Conservation (phyloP, 306 rosid genomes). For the Lagenaria siceraria region DNA sequence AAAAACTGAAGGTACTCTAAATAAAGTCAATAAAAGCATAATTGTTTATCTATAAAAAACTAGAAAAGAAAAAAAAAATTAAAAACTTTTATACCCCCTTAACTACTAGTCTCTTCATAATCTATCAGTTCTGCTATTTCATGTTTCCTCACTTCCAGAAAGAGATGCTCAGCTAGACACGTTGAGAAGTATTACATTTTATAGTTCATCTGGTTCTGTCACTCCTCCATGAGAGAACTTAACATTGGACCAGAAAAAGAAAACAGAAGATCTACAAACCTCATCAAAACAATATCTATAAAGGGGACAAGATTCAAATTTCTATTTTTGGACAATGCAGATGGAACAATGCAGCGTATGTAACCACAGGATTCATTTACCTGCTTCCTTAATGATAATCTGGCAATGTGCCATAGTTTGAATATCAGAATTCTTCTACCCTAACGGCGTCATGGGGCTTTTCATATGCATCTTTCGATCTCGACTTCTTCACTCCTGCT, state of each 20-base stretch:
- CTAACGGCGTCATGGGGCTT: constrained; percentile 43
- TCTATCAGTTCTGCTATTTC: neutral
- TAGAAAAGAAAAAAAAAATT: no score
- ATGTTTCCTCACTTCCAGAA: neutral
- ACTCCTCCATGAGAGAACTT: neutral
- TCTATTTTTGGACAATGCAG: neutral
- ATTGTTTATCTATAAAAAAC: neutral
- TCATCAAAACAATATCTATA: neutral
- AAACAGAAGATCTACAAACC: neutral
- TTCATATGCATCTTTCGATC: constrained; percentile 68
- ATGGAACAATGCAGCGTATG: neutral
- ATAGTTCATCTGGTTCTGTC: neutral
- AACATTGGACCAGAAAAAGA: neutral
- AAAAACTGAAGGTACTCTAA: neutral
- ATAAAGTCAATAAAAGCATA: neutral
- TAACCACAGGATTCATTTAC: neutral
- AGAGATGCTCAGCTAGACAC: neutral
- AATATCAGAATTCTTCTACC: constrained; percentile 51
- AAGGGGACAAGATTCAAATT: neutral
- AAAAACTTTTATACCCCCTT: neutral
- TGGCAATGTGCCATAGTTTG: neutral
- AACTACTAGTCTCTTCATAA: neutral
- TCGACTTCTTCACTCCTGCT: constrained; percentile 81
- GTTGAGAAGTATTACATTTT: neutral
- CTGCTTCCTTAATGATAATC: neutral